Evolutionary conservation across 2,329 filamentous ascomycete genomes (phyloP).

Genomic region (Hypoxylon sp.): DNA sequence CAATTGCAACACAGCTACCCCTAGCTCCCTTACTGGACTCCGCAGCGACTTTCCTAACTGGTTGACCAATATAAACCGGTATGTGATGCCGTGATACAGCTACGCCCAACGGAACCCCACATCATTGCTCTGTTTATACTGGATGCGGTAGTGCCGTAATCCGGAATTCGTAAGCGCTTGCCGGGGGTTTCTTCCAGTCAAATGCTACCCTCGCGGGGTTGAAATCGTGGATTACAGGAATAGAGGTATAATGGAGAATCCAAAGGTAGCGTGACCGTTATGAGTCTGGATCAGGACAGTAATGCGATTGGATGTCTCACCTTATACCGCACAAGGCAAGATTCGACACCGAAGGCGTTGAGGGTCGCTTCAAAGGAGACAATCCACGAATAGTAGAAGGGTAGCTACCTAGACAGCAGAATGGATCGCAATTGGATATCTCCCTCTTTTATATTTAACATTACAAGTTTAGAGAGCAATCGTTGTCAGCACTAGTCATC

Average conservation of each 20-base stretch:
- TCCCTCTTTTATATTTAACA: slow-evolving; percentile 1
- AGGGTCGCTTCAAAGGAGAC: background rate
- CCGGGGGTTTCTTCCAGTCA: slow-evolving; percentile 32
- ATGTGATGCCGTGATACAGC: slow-evolving; percentile 27
- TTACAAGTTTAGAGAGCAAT: background rate
- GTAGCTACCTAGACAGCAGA: background rate
- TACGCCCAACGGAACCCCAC: slow-evolving; percentile 19
- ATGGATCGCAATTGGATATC: background rate
- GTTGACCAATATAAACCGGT: slow-evolving; percentile 21
- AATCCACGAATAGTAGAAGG: background rate
- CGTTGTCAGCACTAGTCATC: slow-evolving; percentile 14
- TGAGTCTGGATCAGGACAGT: slow-evolving; percentile 15
- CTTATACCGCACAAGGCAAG: slow-evolving; percentile 7
- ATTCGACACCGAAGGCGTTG: background rate
- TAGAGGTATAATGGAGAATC: background rate
- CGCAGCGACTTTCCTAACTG: slow-evolving; percentile 33
- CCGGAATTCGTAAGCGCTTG: slow-evolving; percentile 40
- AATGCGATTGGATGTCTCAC: slow-evolving; percentile 35
- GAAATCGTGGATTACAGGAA: background rate
- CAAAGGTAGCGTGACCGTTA: background rate
- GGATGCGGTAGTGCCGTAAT: slow-evolving; percentile 17
- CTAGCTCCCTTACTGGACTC: slow-evolving; percentile 26
- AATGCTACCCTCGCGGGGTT: slow-evolving; percentile 29
- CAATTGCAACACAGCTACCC: slow-evolving; percentile 33
- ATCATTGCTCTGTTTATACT: slow-evolving; percentile 35